Evolutionary conservation across 306 rosid species (phyloP), one percentile per base, ranked within the genome.

Genomic region (Cucumis melo): DNA sequence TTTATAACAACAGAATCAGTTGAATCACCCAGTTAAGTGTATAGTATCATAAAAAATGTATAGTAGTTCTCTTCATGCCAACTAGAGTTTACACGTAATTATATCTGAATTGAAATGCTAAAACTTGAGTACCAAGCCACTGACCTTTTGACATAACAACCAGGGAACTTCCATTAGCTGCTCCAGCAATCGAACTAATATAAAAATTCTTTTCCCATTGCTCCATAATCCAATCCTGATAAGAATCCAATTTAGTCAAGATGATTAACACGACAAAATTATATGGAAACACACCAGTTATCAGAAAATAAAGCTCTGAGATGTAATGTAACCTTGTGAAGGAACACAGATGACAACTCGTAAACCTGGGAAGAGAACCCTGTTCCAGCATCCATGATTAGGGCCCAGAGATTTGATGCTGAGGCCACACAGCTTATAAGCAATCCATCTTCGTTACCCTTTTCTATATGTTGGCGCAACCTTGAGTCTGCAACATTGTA

Each of bases 101-200:
- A 72, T 55, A 72, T 72, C 48, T 16, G 19, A 72, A 48, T 14
- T 34, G 34, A 55, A 55, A 58, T 75, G 63, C 44, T 14, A 55
- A 53, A 74, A 27, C 15, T 46, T 5, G 70, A n/a, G 50, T 48
- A 59, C 59, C 19, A 63, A 27, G 77, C 56, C 67, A 81, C 82
- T 24, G 46, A 92, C 98, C 98, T 92, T 92, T 92, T 77, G 98
- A 92, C 98, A 92, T 92, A 61, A 92, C 98, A 80, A 92, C 98
- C 86, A 92, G 86, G 80, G 96, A 92, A 83, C 98, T 91, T 50
- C 98, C 98, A 77, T 90, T 92, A 62, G 82, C 71, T 36, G 92
- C 94, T 77, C 98, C 98, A 75, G 96, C 98, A 16, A 92, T 92
- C 24, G 98, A 89, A 87, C 98, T 92, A 76, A 92, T 92, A 54